Evolutionary conservation across 129 eudicot species (phyloP), one percentile per base, ranked within the genome.

Genomic region (Lonicera japonica): DNA sequence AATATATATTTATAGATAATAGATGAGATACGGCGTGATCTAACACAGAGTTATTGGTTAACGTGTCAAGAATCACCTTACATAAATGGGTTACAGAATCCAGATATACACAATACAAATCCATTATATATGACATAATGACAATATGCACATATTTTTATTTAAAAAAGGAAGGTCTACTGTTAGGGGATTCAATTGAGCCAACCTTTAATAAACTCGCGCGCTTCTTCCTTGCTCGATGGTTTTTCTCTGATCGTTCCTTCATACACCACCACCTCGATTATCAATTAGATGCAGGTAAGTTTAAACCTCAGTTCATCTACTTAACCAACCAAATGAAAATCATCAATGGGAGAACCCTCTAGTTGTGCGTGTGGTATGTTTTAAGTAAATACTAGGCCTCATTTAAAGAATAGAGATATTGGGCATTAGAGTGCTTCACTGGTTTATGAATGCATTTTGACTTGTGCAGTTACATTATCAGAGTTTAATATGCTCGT

Each of bases 201-300:
- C 65, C 65, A 70, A 85, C 96, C 96, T 94, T 84, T 80, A 64
- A 94, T 76, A 60, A 81, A 94, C 24, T 88, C 84, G 47, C 92
- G 91, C 34, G 94, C 96, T 79, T 94, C 99, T 74, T 88, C 91
- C 79, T 83, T 75, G 79, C 80, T 71, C 20, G 95, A 80, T 64
- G 99, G 99, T 74, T 94, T 94, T 77, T 94, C 99, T 67, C 99
- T 71, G 40, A 94, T 77, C 51, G 41, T 71, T 62, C 95, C 99
- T 82, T 94, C 83, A 79, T 82, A 81, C 67, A 94, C 96, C 70
- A 86, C 99, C 81, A 94, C 99, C 99, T 94, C 73, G 39, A 87
- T 29, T 67, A 82, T 60, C 71, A 85, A 84, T 82, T 56, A 84
- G 73, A 72, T 64, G 65, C 60, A 71, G 62, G 78, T 80, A 46